Evolutionary conservation across 2,329 filamentous ascomycete genomes (phyloP).

Genomic region (Ophiostoma ips): DNA sequence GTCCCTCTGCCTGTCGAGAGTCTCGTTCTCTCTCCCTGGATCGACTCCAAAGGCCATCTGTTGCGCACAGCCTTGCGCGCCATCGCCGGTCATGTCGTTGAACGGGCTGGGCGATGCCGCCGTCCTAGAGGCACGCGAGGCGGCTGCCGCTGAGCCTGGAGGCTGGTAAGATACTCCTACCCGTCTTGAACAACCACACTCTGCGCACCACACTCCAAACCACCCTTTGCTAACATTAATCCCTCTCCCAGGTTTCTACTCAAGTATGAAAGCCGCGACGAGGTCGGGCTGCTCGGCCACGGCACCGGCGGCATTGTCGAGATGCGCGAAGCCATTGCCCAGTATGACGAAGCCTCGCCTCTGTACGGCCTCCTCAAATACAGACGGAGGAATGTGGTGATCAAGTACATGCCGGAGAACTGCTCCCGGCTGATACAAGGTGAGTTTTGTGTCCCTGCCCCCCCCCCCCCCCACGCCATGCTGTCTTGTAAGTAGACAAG

Average conservation of each 20-base stretch:
- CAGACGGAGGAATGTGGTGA: conserved; percentile 72
- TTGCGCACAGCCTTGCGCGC: conserved; percentile 1
- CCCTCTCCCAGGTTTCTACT: conserved; percentile 64
- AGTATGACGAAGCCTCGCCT: conserved; percentile 73
- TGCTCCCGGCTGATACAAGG: conserved; percentile 88
- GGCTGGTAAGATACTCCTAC: conserved; percentile 74
- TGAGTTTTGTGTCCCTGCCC: conserved; percentile 32
- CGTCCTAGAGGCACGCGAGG: conserved; percentile 74
- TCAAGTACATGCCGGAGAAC: conserved; percentile 85
- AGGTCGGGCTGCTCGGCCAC: conserved; percentile 61
- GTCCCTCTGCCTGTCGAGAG: neutral
- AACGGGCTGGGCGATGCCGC: conserved; percentile 78
- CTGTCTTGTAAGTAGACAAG: too few species aligned
- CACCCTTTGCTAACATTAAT: neutral
- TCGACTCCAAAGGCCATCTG: neutral
- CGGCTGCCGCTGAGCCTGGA: conserved; percentile 66
- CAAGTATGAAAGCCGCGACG: conserved; percentile 80
- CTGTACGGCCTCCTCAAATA: conserved; percentile 88
- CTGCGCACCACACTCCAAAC: neutral
- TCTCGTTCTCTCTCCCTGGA: neutral
- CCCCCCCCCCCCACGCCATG: too few species aligned
- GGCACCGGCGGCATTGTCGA: conserved; percentile 76
- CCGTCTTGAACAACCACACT: neutral
- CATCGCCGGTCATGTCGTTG: conserved; percentile 59
- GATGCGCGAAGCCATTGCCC: conserved; percentile 61